Conservation (phyloP, 2,329 filamentous ascomycete genomes). For the Blastomyces parvus region DNA sequence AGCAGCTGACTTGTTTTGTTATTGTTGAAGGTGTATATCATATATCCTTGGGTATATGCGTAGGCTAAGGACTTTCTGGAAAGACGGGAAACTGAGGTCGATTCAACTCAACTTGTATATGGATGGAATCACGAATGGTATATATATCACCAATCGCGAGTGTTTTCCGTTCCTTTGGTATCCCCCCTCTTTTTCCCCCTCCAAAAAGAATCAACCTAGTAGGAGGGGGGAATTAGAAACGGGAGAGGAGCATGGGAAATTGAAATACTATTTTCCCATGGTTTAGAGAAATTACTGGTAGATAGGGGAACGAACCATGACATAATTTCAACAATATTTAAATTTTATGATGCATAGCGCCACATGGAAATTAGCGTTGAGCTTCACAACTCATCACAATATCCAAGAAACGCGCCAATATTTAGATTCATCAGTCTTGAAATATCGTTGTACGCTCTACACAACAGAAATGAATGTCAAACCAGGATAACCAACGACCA, state of each 20-base stretch:
- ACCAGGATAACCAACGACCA: background rate
- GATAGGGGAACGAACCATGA: background rate
- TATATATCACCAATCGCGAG: background rate
- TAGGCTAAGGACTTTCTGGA: background rate
- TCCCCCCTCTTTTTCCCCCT: background rate
- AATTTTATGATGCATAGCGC: background rate
- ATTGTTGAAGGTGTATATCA: background rate
- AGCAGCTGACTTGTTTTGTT: background rate
- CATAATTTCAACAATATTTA: slow-evolving; percentile 11
- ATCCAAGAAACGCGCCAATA: too few species aligned
- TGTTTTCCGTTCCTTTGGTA: background rate
- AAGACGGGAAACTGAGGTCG: background rate
- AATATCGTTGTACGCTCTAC: too few species aligned
- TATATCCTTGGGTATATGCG: background rate
- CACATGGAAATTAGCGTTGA: too few species aligned
- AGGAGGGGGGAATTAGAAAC: background rate
- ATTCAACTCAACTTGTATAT: background rate
- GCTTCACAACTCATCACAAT: too few species aligned
- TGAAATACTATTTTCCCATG: background rate
- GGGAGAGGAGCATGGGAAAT: background rate
- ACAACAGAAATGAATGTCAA: too few species aligned
- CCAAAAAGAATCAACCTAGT: background rate
- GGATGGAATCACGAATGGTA: background rate
- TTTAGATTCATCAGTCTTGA: too few species aligned
- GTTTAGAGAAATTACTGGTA: background rate